Evolutionary conservation across 192 early-diverging fungal genomes (phyloP).

Genomic region (Podila minutissima): DNA sequence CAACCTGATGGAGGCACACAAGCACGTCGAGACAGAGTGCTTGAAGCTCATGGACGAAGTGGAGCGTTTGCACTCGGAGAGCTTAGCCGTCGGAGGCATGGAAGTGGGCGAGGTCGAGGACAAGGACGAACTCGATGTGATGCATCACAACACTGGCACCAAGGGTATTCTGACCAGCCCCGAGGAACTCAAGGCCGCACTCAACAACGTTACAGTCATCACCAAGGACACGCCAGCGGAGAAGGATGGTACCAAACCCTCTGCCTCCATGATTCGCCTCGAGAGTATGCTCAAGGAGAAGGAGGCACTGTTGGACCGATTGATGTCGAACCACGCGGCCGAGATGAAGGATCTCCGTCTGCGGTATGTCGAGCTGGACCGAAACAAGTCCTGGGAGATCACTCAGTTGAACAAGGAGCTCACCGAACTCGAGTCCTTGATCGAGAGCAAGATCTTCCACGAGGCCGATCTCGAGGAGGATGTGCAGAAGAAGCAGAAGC

Average conservation of each 20-base stretch:
- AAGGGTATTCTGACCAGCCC: conserved; percentile 59
- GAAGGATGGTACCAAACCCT: conserved; percentile 18
- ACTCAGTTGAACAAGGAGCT: conserved; percentile 70
- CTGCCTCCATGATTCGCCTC: conserved; percentile 42
- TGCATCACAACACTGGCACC: conserved; percentile 7
- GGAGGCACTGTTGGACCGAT: conserved; percentile 57
- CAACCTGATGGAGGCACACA: conserved; percentile 66
- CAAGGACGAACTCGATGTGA: conserved; percentile 19
- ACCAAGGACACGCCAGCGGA: conserved; percentile 33
- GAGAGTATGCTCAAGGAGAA: conserved; percentile 52
- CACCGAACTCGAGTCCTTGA: conserved; percentile 69
- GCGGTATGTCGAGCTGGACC: conserved; percentile 63
- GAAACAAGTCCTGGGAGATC: conserved; percentile 69
- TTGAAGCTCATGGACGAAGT: conserved; percentile 81
- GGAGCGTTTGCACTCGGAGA: conserved; percentile 72
- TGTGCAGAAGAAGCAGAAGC: conserved; percentile 57
- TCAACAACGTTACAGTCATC: conserved; percentile 40
- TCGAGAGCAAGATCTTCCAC: conserved; percentile 80
- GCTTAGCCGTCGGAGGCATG: conserved; percentile 21
- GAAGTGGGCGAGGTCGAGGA: conserved; percentile 15
- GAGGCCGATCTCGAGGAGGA: conserved; percentile 76
- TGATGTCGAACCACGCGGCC: conserved; percentile 55
- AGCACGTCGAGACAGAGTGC: conserved; percentile 77
- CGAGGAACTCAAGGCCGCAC: conserved; percentile 42
- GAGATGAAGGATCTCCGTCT: conserved; percentile 63